Evolutionary conservation across 805 yeast genomes (phyloP).

Genomic region (Yamadazyma sp.): DNA sequence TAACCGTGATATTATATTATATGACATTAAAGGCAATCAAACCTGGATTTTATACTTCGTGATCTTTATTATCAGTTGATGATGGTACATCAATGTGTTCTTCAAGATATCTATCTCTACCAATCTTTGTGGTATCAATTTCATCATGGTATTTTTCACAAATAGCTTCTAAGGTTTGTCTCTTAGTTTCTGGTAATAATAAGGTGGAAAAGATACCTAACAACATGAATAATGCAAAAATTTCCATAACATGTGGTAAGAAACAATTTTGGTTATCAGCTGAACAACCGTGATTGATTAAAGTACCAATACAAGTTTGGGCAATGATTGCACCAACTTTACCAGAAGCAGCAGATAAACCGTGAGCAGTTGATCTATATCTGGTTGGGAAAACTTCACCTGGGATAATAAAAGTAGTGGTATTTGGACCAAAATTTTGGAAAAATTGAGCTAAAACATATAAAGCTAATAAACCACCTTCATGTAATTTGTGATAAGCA

Average conservation of each 20-base stretch:
- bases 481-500: conserved; percentile 68
- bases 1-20: too few relatives aligned
- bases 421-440: conserved; percentile 91
- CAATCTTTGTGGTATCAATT: conserved; percentile 44
- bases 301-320: conserved; percentile 81
- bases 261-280: conserved; percentile 62
- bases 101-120: conserved; percentile 34
- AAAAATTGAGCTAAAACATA: conserved; percentile 83
- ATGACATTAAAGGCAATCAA: too few relatives aligned
- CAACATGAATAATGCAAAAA: conserved; percentile 89
- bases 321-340: conserved; percentile 93
- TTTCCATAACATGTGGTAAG: conserved; percentile 91
- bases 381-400: conserved; percentile 94
- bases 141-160: conserved; percentile 82
- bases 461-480: conserved; percentile 74
- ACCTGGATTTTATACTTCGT: conserved; percentile 7
- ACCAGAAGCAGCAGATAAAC: conserved; percentile 90
- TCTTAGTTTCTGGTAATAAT: conserved; percentile 85
- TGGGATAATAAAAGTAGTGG: conserved; percentile 86
- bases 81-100: conserved; percentile 12
- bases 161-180: conserved; percentile 84
- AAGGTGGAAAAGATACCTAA: conserved; percentile 64
- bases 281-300: conserved; percentile 75
- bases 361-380: conserved; percentile 94
- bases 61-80: conserved; percentile 13